Conservation (phyloP, 495 filamentous ascomycete species). For the Neurospora sp. region DNA sequence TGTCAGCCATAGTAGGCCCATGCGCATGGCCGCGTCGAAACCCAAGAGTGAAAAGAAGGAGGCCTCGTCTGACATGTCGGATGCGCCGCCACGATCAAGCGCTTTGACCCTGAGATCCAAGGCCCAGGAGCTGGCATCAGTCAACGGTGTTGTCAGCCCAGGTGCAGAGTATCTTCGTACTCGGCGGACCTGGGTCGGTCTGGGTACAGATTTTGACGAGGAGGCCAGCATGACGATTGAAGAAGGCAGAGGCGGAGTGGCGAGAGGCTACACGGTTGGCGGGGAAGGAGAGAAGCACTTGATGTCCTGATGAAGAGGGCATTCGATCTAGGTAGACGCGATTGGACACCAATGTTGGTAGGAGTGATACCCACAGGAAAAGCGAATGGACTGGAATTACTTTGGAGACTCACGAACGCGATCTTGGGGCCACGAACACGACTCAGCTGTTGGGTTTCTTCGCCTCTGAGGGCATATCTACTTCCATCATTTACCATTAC, state of each 20-base stretch:
- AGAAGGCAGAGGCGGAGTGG: slow-evolving; percentile 80
- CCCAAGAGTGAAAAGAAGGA: slow-evolving; percentile 7
- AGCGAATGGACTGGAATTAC: not conserved
- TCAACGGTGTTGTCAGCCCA: slow-evolving; percentile 77
- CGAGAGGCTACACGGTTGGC: slow-evolving; percentile 79
- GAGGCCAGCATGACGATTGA: slow-evolving; percentile 60
- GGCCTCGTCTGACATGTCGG: not conserved
- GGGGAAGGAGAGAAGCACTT: slow-evolving; percentile 26
- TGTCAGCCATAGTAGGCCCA: slow-evolving; percentile 72
- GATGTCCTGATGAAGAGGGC: not conserved
- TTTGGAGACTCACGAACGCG: not conserved
- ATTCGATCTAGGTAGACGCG: not conserved
- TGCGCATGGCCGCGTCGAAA: slow-evolving; percentile 31
- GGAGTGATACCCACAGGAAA: not conserved
- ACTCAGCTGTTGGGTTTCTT: not conserved
- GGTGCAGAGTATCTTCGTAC: slow-evolving; percentile 78
- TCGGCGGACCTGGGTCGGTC: slow-evolving; percentile 80
- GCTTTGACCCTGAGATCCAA: slow-evolving; percentile 53
- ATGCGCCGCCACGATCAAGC: slow-evolving; percentile 10
- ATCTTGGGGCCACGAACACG: not conserved
- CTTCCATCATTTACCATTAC: not conserved
- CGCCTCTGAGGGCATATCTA: not conserved
- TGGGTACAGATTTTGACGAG: slow-evolving; percentile 75
- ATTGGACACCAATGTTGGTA: not conserved
- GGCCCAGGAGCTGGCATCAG: slow-evolving; percentile 54